A percentile compares a stretch with the other conserved stretches of the same genome.
phyloP scores from a whole-genome alignment of 1,284 basidiomycete species.

The Ceratobasidium sp. region DNA sequence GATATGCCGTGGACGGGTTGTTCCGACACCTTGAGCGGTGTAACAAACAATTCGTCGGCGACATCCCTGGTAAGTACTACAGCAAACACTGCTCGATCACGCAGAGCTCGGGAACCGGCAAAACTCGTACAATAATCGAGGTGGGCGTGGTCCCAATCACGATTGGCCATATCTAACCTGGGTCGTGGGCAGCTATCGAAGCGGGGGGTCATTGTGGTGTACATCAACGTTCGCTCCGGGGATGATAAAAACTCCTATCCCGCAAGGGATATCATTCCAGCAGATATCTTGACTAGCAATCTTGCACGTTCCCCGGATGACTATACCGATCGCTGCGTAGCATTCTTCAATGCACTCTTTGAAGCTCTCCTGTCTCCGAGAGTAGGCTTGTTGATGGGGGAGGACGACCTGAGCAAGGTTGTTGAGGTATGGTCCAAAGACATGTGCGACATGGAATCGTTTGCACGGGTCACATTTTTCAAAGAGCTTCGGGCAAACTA shows the following conservation, averaged over 20 bases:
- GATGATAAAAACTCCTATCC: neutral
- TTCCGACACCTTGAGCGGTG: neutral
- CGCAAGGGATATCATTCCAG: neutral
- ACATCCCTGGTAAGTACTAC: neutral
- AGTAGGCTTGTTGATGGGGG: neutral
- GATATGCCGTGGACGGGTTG: neutral
- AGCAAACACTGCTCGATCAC: neutral
- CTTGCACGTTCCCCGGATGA: neutral
- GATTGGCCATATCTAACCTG: neutral
- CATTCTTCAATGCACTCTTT: conserved; percentile 1
- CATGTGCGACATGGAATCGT: neutral
- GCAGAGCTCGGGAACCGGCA: conserved; percentile 21
- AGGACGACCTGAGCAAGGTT: neutral
- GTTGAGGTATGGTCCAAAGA: neutral
- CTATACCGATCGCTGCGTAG: neutral
- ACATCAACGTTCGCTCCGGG: conserved; percentile 7
- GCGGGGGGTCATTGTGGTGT: neutral
- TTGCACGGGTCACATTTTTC: neutral
- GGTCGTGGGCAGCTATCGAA: neutral
- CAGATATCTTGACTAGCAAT: neutral
- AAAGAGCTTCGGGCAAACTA: neutral
- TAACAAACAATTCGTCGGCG: neutral
- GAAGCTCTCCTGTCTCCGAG: neutral
- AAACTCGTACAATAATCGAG: conserved; percentile 5
- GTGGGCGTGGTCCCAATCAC: neutral